Evolutionary conservation across 176 grass and related monocot genomes (phyloP).

Genomic region (Zoysia japonica): DNA sequence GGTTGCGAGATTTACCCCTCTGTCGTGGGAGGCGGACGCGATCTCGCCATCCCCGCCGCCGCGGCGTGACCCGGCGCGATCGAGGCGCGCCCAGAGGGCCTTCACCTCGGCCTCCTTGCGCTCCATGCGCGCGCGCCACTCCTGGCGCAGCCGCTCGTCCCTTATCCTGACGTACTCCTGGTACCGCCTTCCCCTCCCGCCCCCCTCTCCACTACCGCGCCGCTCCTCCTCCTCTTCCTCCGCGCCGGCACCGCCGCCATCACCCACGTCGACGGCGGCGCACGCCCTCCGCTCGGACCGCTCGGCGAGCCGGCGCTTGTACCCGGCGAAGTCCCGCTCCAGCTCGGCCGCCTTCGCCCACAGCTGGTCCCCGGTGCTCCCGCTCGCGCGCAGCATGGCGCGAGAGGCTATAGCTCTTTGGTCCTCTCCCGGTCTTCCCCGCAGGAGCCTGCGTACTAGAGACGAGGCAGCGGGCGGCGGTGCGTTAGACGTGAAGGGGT

Average conservation of each 20-base stretch:
- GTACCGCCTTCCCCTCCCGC: constrained; percentile 48
- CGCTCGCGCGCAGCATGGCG: background rate
- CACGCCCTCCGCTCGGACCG: constrained; percentile 7
- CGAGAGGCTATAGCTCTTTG: too few relatives aligned
- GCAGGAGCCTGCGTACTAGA: background rate
- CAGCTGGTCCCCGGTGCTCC: background rate
- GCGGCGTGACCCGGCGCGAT: constrained; percentile 18
- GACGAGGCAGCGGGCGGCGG: background rate
- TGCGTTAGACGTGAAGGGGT: constrained; percentile 10
- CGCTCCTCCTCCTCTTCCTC: background rate
- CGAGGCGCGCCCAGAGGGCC: constrained; percentile 59
- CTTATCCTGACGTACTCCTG: constrained; percentile 54
- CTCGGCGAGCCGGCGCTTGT: constrained; percentile 49
- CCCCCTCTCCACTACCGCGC: background rate
- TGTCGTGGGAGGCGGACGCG: background rate
- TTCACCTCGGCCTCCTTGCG: constrained; percentile 60
- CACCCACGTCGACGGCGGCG: background rate
- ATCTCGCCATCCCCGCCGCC: constrained; percentile 20
- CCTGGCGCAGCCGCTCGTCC: constrained; percentile 63
- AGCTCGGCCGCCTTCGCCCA: constrained; percentile 62
- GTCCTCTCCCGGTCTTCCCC: too few relatives aligned
- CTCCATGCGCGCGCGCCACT: constrained; percentile 56
- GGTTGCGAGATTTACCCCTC: constrained; percentile 34
- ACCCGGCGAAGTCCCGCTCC: constrained; percentile 59
- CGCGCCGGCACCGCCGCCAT: background rate